phyloP scores from a whole-genome alignment of 2,329 filamentous ascomycete genomes.

The Neonectria coccinea region DNA sequence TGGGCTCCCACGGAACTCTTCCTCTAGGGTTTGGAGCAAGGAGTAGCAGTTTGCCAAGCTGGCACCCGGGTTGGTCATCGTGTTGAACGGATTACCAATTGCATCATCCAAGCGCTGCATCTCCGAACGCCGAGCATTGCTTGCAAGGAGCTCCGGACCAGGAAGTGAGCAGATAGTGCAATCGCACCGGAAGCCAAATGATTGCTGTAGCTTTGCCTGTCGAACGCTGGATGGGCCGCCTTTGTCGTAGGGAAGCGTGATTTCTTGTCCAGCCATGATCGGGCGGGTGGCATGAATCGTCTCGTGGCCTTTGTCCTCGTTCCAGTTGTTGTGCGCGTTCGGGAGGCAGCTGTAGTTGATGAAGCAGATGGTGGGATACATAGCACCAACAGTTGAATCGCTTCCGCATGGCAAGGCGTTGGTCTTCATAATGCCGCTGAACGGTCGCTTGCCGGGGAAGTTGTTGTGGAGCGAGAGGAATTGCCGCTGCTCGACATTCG shows the following conservation, averaged over 20 bases:
- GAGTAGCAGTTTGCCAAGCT: not conserved
- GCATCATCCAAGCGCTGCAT: not conserved
- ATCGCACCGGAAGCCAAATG: not conserved
- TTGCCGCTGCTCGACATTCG: not conserved
- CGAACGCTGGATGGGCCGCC: not conserved
- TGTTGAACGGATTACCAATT: not conserved
- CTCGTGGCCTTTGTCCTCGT: not conserved
- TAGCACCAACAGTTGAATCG: not conserved
- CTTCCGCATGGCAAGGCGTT: not conserved
- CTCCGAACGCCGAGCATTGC: not conserved
- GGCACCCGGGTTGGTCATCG: not conserved
- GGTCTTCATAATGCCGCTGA: not conserved
- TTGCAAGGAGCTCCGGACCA: not conserved
- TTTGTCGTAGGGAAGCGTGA: not conserved
- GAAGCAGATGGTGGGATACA: conserved; percentile 7
- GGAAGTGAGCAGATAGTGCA: not conserved
- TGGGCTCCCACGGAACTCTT: not conserved
- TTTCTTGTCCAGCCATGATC: not conserved
- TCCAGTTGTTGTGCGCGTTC: not conserved
- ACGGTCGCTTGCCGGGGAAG: not conserved
- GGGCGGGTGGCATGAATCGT: not conserved
- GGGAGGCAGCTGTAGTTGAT: conserved; percentile 11
- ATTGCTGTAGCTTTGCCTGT: not conserved
- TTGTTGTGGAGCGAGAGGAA: conserved; percentile 1
- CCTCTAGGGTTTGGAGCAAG: not conserved